phyloP scores from a whole-genome alignment of 2,329 filamentous ascomycete species.

The Leptosphaerulina australis region DNA sequence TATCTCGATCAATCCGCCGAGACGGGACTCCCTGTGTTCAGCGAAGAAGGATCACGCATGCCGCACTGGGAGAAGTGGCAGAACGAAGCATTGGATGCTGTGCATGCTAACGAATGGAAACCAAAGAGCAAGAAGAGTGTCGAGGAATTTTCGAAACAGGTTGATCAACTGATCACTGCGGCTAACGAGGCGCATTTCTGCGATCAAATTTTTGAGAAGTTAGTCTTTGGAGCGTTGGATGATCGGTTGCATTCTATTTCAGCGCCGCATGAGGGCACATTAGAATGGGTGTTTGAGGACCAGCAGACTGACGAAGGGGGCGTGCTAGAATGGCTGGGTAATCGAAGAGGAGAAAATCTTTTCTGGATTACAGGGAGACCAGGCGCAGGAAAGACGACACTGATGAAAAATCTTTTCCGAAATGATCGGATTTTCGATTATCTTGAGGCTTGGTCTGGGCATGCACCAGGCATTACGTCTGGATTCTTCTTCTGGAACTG shows the following conservation, averaged over 20 bases:
- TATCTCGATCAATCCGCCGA: conserved; percentile 40
- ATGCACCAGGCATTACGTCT: conserved; percentile 40
- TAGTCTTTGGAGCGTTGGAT: conserved; percentile 34
- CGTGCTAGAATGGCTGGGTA: conserved; percentile 38
- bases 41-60: conserved; percentile 22
- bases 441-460: conserved; percentile 40
- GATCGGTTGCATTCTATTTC: conserved; percentile 33
- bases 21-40: conserved; percentile 34
- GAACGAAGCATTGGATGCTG: conserved; percentile 32
- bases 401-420: conserved; percentile 50
- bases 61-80: conserved; percentile 38
- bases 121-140: conserved; percentile 38
- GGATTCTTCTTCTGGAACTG: conserved; percentile 56
- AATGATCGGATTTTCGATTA: conserved; percentile 33
- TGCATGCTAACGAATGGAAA: conserved; percentile 37
- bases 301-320: conserved; percentile 21
- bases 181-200: conserved; percentile 35
- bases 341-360: conserved; percentile 32
- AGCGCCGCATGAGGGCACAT: conserved; percentile 27
- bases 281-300: conserved; percentile 35
- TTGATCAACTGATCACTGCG: conserved; percentile 27
- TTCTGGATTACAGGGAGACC: conserved; percentile 49
- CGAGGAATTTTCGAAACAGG: conserved; percentile 36
- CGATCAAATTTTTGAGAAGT: conserved; percentile 28
- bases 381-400: conserved; percentile 56